Evolutionary conservation across 495 filamentous ascomycete genomes (phyloP), one percentile per base, ranked within the genome.

Genomic region (Lindgomyces ingoldianus): DNA sequence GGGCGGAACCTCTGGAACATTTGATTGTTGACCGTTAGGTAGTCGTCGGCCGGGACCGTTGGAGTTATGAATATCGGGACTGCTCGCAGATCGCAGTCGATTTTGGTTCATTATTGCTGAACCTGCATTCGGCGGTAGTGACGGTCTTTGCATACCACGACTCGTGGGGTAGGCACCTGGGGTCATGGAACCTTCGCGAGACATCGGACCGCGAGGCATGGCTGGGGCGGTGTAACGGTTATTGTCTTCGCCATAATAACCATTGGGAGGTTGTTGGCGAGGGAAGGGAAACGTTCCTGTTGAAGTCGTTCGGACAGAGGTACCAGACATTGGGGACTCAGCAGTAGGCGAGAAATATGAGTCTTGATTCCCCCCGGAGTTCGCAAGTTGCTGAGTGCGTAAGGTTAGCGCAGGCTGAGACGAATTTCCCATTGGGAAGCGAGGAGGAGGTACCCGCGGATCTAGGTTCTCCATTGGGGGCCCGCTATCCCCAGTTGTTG

Each of bases 311-410:
- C 93, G 84, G 21, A 46, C 45, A 18, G 64, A 67, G 27, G 25
- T 33, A 4, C 88, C 89, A 1, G 91, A 95, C 12, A 81, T 84
- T 19, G 94, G 91, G 1, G 92, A 93, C 59, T 97, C 92, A 12
- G 82, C 83, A 10, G 85, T 83, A 0, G 94, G 94, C 0, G 93
- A 97, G 74, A 98, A 98, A 73, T 96, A 97, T 8, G 92, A 96
- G 49, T 88, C 81, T 25, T 73, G 73, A 25, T 87, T 39, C 33
- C 33, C 76, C 73, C 77, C 71, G 72, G 83, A 58, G 67, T 72
- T 46, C 63, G 72, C 45, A 50, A 76, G 58, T 69, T 82, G 76
- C 67, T 90, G 85, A 1, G 92, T 97, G 65, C 91, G 89, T 9
- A 97, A 74, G 39, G 84, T 89, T 25, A 93, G 78, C 9, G 85